Base-by-base conservation (phyloP, 2,329 filamentous ascomycete genomes). In the Pyrenochaeta sp. region DNA sequence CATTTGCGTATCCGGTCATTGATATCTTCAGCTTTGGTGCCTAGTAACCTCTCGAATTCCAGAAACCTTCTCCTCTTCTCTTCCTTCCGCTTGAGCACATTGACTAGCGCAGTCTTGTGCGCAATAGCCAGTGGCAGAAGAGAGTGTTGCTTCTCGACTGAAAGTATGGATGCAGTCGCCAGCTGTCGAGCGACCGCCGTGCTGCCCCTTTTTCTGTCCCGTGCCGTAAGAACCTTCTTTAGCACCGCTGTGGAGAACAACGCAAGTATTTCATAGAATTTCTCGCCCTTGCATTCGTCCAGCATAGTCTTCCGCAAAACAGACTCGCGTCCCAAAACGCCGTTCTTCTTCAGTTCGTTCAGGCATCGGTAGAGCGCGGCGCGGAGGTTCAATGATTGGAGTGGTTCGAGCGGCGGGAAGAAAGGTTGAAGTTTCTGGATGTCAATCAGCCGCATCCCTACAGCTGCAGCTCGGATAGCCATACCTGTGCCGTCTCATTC, bases 251-350 rank as follows among this genome's bases (percentile, higher is more conserved):
- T 90, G 1, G 94, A 97, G 67, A 99, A 96, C 0, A 87, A 82
- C 2, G 91, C 87, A 23, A 98, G 82, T 1, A 97, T 79, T 70
- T 99, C 95, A 71, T 93, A 92, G 49, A 98, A 85, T 59, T 91
- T 88, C 49, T 97, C 92, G 5, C 94, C 94, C 62, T 90, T 93
- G 78, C 95, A 99, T 66, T 99, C 94, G 71, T 99, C 95, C 45
- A 99, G 81, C 91, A 97, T 97, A 0, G 92, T 96, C 79, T 97
- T 97, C 45, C 95, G 87, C 29, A 98, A 78, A 0, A 96, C 85
- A 0, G 85, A 85, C 68, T 97, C 92, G 44, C 91, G 84, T 2
- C 92, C 91, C 7, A 98, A 81, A 0, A 89, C 81, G 27, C 92
- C 93, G 77, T 87, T 91, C 79, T 96, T 96, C 80, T 98, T 98